phyloP scores from a whole-genome alignment of 2,329 filamentous ascomycete species.

The Cladophialophora yegresii region DNA sequence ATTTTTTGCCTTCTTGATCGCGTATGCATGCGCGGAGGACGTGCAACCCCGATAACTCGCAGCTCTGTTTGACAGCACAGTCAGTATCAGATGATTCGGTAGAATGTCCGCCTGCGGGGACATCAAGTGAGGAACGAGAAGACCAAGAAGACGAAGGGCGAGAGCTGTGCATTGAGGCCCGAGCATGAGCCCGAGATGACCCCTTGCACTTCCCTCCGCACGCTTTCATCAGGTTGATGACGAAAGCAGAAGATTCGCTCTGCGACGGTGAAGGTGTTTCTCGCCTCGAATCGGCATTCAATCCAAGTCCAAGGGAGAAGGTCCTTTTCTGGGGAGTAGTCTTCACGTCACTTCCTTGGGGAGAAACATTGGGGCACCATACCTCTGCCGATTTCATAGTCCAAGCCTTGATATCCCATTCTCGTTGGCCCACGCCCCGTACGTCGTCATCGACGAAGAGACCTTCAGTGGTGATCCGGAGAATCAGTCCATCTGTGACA shows the following conservation, averaged over 20 bases:
- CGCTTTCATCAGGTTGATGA: conserved; percentile 65
- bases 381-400: conserved; percentile 91
- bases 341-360: conserved; percentile 35
- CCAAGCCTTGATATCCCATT: conserved; percentile 99
- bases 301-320: conserved; percentile 20
- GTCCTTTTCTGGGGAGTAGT: conserved; percentile 11
- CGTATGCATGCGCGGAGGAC: conserved; percentile 60
- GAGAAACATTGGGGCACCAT: conserved; percentile 66
- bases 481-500: conserved; percentile 87
- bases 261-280: conserved; percentile 15
- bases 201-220: conserved; percentile 38
- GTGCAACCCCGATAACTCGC: conserved; percentile 53
- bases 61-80: conserved; percentile 38
- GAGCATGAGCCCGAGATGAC: conserved; percentile 52
- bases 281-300: conserved; percentile 19
- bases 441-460: conserved; percentile 97
- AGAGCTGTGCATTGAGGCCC: conserved; percentile 44
- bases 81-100: conserved; percentile 9
- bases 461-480: conserved; percentile 90
- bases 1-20: conserved; percentile 62
- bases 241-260: conserved; percentile 35
- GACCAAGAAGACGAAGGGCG: conserved; percentile 46
- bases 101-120: conserved; percentile 20
- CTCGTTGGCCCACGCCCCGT: conserved; percentile 83
- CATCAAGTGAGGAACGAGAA: conserved; percentile 4